phyloP scores from a whole-genome alignment of 441 rosid species.

The Jatropha podagrica region DNA sequence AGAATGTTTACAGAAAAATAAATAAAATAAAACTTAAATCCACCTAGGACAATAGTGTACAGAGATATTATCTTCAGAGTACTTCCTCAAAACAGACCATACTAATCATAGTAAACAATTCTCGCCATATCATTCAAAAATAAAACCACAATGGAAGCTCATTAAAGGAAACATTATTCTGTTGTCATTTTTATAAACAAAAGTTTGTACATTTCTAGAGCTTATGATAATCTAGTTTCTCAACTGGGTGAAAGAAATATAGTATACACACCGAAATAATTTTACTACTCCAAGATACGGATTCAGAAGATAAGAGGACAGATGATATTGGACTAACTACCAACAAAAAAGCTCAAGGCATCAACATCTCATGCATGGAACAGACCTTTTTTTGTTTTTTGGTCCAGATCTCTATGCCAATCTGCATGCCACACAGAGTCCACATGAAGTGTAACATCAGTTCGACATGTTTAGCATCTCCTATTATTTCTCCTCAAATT shows the following conservation, averaged over 20 bases:
- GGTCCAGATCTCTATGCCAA: neutral
- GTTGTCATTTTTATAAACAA: neutral
- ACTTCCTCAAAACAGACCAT: neutral
- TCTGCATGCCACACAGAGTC: neutral
- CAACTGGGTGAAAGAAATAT: neutral
- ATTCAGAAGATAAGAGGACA: neutral
- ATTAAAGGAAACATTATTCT: neutral
- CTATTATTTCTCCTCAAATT: slow-evolving; percentile 80
- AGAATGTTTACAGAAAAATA: too few relatives aligned
- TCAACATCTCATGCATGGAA: neutral
- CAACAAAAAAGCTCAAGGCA: neutral
- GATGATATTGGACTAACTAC: neutral
- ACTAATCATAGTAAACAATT: too few relatives aligned
- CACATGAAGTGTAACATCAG: neutral
- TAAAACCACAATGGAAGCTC: neutral
- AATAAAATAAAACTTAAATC: too few relatives aligned
- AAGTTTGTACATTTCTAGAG: slow-evolving; percentile 1
- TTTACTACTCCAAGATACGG: neutral
- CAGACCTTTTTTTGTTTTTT: too few relatives aligned
- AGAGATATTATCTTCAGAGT: neutral
- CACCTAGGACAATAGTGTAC: too few relatives aligned
- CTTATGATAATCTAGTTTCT: neutral
- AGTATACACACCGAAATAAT: neutral
- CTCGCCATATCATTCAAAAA: neutral
- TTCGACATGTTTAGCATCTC: neutral